These are phyloP conservation scores for Davidsoniella neocaledoniae DNA, from an alignment of 2,329 filamentous ascomycete species.

Conservation along the genomic window DNA sequence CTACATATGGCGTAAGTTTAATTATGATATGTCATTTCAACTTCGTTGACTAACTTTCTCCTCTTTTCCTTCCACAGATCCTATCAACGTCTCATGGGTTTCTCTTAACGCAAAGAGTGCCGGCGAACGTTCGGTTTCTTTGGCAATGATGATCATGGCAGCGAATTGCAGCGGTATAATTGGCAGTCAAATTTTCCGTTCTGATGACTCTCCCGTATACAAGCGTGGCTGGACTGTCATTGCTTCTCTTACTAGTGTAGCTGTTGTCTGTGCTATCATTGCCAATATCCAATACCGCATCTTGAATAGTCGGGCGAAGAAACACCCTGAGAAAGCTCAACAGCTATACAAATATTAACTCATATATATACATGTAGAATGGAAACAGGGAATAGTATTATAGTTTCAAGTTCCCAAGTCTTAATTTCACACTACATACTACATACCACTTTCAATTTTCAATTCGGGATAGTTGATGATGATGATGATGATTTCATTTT, in stretches of 20 bases:
- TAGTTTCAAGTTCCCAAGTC: too few relatives aligned
- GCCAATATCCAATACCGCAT: slow-evolving; percentile 16
- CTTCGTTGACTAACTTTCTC: neutral
- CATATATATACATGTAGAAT: too few relatives aligned
- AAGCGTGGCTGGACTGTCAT: slow-evolving; percentile 18
- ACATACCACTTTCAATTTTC: too few relatives aligned
- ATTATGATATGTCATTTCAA: slow-evolving; percentile 2
- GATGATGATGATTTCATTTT: too few relatives aligned
- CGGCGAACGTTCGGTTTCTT: slow-evolving; percentile 19
- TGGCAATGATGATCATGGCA: slow-evolving; percentile 21
- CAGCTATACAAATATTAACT: neutral
- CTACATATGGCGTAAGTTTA: slow-evolving; percentile 19
- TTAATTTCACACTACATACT: too few relatives aligned
- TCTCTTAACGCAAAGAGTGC: slow-evolving; percentile 18
- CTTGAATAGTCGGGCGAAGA: neutral
- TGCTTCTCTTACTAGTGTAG: slow-evolving; percentile 16
- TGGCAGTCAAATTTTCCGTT: slow-evolving; percentile 19
- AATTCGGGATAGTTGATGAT: too few relatives aligned
- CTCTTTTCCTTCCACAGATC: slow-evolving; percentile 6
- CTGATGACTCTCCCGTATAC: slow-evolving; percentile 18
- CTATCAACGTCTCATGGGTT: slow-evolving; percentile 19
- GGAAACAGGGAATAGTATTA: too few relatives aligned
- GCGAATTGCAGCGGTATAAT: slow-evolving; percentile 19
- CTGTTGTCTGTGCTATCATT: slow-evolving; percentile 14
- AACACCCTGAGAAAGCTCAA: neutral